Conservation (phyloP, 2,329 filamentous ascomycete species). For the Arthrobotrys conoides region DNA sequence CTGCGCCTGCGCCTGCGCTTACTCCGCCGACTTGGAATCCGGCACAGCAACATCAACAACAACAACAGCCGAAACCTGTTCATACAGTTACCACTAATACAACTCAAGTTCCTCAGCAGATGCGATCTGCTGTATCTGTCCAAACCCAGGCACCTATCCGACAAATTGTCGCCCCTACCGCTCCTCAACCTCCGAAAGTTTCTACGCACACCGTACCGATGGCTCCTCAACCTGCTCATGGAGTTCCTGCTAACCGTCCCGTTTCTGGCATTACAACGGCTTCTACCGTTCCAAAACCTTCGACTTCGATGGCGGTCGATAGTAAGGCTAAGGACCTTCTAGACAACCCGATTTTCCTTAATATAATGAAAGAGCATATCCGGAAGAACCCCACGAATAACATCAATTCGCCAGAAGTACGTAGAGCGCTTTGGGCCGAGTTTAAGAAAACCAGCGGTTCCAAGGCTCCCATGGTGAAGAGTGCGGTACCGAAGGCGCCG, state of each 20-base stretch:
- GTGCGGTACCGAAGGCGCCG: constrained; percentile 11
- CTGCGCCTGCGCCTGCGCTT: constrained; percentile 23
- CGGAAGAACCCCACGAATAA: constrained; percentile 43
- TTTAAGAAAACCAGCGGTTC: constrained; percentile 36
- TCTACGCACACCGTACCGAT: not conserved
- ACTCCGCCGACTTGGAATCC: constrained; percentile 56
- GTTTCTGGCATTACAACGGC: not conserved
- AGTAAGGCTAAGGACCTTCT: constrained; percentile 44
- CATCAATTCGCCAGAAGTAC: constrained; percentile 48
- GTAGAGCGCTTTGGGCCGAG: constrained; percentile 44
- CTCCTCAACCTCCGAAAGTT: constrained; percentile 16
- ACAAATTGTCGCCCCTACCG: constrained; percentile 9
- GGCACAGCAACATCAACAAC: constrained; percentile 17
- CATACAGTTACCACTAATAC: constrained; percentile 1
- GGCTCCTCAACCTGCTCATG: constrained; percentile 12
- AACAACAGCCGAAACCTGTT: constrained; percentile 21
- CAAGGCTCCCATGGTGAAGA: constrained; percentile 26
- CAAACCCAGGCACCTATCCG: constrained; percentile 29
- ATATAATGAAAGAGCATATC: constrained; percentile 43
- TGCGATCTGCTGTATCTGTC: constrained; percentile 4
- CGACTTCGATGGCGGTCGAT: constrained; percentile 32
- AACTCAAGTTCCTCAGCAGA: constrained; percentile 17
- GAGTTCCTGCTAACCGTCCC: constrained; percentile 12
- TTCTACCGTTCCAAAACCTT: constrained; percentile 3
- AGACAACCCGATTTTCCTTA: constrained; percentile 48